Evolutionary conservation across 345 rosid genomes (phyloP).

Genomic region (Syzygium aqueum): DNA sequence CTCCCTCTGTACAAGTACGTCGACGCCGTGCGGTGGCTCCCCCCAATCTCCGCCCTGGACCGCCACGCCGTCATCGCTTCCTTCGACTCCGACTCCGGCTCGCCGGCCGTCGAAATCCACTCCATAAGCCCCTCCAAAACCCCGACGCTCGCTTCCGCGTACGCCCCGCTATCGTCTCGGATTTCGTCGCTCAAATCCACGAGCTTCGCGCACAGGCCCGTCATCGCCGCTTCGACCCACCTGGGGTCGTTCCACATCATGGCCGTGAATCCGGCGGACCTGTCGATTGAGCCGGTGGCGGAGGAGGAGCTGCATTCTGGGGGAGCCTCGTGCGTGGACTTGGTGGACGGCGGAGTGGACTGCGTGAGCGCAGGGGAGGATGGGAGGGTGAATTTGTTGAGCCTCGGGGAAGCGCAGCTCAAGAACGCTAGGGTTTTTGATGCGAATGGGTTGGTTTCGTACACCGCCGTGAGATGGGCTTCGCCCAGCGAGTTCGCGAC

Average conservation of each 20-base stretch:
- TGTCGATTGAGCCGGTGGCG: constrained; percentile 17
- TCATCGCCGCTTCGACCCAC: neutral
- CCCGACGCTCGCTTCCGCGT: constrained; percentile 37
- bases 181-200: constrained; percentile 49
- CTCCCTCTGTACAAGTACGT: constrained; percentile 51
- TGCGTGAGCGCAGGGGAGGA: constrained; percentile 58
- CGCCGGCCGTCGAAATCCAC: constrained; percentile 49
- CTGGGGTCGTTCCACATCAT: constrained; percentile 52
- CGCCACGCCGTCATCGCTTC: constrained; percentile 41
- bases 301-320: constrained; percentile 43
- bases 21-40: constrained; percentile 82
- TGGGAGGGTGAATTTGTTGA: constrained; percentile 34
- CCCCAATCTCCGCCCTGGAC: constrained; percentile 59
- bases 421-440: constrained; percentile 46
- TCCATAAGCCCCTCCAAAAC: constrained; percentile 23
- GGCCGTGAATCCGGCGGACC: constrained; percentile 12
- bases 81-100: constrained; percentile 40
- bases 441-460: constrained; percentile 65
- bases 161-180: constrained; percentile 39
- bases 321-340: constrained; percentile 48
- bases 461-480: constrained; percentile 75
- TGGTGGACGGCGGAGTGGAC: constrained; percentile 48
- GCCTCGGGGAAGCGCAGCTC: constrained; percentile 43
- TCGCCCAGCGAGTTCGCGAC: constrained; percentile 80
- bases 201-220: constrained; percentile 5